Evolutionary conservation across 225 moss, liverwort and hornwort species (phyloP).

Genomic region (Bryoerythrophyllum caledonicum): DNA sequence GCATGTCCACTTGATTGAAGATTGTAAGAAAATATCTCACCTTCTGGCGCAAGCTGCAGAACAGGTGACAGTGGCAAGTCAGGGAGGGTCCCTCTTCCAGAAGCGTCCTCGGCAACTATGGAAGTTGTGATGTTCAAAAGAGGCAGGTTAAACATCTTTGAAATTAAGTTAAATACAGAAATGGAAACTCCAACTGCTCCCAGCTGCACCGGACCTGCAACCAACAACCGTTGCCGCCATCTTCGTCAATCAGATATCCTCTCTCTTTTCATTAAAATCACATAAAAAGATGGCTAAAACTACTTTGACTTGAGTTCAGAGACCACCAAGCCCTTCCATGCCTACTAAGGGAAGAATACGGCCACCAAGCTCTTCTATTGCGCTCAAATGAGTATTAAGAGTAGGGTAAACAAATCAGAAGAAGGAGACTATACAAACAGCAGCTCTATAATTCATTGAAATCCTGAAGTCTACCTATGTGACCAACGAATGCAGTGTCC

Average conservation of each 20-base stretch:
- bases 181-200: slow-evolving; percentile 84
- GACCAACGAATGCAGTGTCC: slow-evolving; percentile 85
- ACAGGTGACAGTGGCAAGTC: slow-evolving; percentile 24
- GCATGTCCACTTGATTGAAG: background rate
- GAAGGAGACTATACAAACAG: too few relatives aligned
- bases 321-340: too few relatives aligned
- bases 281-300: too few relatives aligned
- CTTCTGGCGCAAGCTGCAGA: slow-evolving; percentile 24
- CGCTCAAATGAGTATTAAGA: too few relatives aligned
- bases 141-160: slow-evolving; percentile 90
- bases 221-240: background rate
- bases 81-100: slow-evolving; percentile 33
- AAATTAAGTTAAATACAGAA: slow-evolving; percentile 71
- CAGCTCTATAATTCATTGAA: too few relatives aligned
- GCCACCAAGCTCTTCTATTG: too few relatives aligned
- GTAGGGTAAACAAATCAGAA: too few relatives aligned
- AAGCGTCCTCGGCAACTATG: slow-evolving; percentile 77
- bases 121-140: slow-evolving; percentile 82
- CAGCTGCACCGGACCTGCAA: slow-evolving; percentile 69
- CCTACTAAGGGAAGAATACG: too few relatives aligned
- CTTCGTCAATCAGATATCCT: background rate
- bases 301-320: too few relatives aligned
- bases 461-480: slow-evolving; percentile 50
- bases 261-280: too few relatives aligned
- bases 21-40: slow-evolving; percentile 1